phyloP scores from a whole-genome alignment of 495 filamentous ascomycete genomes.

The Glonium stellatum region DNA sequence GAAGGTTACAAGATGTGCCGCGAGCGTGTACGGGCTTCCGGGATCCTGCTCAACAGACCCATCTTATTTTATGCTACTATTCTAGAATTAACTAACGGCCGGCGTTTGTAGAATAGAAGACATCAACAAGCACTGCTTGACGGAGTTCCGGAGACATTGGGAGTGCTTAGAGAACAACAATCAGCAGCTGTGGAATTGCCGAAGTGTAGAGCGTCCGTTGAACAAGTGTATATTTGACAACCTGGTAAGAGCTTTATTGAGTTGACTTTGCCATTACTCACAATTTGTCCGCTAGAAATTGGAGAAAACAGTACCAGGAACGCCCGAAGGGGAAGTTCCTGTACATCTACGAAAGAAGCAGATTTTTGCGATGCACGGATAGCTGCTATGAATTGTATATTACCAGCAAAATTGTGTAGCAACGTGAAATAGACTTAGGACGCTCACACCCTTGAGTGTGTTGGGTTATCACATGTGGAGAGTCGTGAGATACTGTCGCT shows the following conservation, averaged over 20 bases:
- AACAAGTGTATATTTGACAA: slow-evolving; percentile 95
- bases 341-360: slow-evolving; percentile 77
- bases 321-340: slow-evolving; percentile 67
- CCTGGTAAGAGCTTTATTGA: slow-evolving; percentile 54
- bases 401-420: slow-evolving; percentile 9
- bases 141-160: slow-evolving; percentile 89
- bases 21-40: slow-evolving; percentile 71
- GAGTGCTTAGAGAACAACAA: slow-evolving; percentile 95
- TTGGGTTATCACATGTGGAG: too few species aligned
- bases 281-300: slow-evolving; percentile 53
- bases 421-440: background rate
- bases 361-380: slow-evolving; percentile 52
- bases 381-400: slow-evolving; percentile 15
- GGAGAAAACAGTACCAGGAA: slow-evolving; percentile 81
- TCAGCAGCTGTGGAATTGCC: slow-evolving; percentile 90
- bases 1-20: slow-evolving; percentile 92
- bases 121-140: slow-evolving; percentile 89
- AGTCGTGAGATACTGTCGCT: too few species aligned
- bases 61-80: background rate
- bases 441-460: background rate
- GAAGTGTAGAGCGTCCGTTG: slow-evolving; percentile 65
- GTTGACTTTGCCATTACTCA: background rate
- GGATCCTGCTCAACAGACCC: background rate
- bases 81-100: slow-evolving; percentile 7
- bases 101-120: slow-evolving; percentile 63